Evolutionary conservation across 2,329 filamentous ascomycete species (phyloP), one percentile per base, ranked within the genome.

Genomic region (Nannizziopsis barbatae): DNA sequence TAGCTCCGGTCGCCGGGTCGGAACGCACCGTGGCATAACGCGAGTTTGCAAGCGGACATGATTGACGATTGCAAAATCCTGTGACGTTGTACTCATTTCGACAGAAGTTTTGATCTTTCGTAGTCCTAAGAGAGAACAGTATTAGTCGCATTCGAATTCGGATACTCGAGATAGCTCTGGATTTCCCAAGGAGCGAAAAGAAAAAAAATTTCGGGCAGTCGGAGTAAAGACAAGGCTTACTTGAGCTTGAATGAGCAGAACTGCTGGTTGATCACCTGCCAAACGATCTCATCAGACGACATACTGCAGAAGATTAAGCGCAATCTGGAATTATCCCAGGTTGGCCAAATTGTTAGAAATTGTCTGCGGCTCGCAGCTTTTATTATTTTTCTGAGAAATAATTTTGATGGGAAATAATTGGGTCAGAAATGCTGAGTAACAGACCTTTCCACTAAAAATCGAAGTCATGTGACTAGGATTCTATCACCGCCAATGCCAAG

Each of bases 211-310:
- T 20, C 44, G 3, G 37, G 31, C 27, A 38, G 31, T 32, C 10
- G 37, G 22, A 7, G 22, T 4, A 27, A 27, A 27, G n/a, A n/a
- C n/a, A n/a, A 3, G 22, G 66, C 78, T 58, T 71, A 87, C 80
- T 94, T 95, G 57, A 96, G 75, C 65, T 95, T 95, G 75, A 89
- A 96, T 45, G 84, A 83, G 73, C 92, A 96, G 66, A 92, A 93
- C 64, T 90, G 85, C 69, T 92, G 86, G 69, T 94, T 93, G 58
- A 95, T 95, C 50, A 95, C 86, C 66, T 89, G 82, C 92, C 92
- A 98, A 55, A 96, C 83, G 56, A 96, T 93, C 70, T 96, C 90
- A 74, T 96, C 90, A 54, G 87, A 93, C 50, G 86, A 80, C 85
- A 92, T 93, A 50, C 47, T 44, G n/a, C 7, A 18, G 5, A 6